Conservation (phyloP, 75 land plant species). For the Cupressus sempervirens region DNA sequence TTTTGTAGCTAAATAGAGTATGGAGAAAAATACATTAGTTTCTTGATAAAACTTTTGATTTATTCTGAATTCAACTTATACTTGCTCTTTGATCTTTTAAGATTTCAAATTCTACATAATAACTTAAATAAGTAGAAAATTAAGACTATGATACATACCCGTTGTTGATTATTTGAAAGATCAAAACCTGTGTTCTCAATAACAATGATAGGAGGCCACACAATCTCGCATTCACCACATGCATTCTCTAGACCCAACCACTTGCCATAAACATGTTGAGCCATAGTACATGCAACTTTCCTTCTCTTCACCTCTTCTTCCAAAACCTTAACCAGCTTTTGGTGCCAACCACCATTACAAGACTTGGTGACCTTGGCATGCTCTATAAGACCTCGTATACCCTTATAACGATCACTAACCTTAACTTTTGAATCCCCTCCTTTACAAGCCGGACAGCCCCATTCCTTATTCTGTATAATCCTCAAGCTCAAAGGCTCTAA, state of each 20-base stretch:
- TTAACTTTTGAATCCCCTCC: slow-evolving; percentile 19
- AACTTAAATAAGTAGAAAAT: no score
- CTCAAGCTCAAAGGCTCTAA: slow-evolving; percentile 16
- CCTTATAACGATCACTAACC: slow-evolving; percentile 26
- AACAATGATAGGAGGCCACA: slow-evolving; percentile 46
- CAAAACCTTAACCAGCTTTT: slow-evolving; percentile 21
- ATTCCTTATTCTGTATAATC: slow-evolving; percentile 24
- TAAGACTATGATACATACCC: neutral
- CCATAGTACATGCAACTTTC: slow-evolving; percentile 9
- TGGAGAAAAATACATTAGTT: no score
- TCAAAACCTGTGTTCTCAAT: slow-evolving; percentile 23
- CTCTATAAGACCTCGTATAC: slow-evolving; percentile 23
- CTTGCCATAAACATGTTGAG: slow-evolving; percentile 23
- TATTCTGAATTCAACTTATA: no score
- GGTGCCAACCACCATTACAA: slow-evolving; percentile 21
- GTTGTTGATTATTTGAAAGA: neutral
- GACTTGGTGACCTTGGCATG: slow-evolving; percentile 30
- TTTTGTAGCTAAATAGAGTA: no score
- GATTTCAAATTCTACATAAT: no score
- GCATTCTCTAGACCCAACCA: slow-evolving; percentile 27
- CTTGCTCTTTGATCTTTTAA: no score
- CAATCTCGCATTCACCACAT: slow-evolving; percentile 11
- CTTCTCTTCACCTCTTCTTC: slow-evolving; percentile 31
- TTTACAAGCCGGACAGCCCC: slow-evolving; percentile 45
- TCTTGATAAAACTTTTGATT: no score